Evolutionary conservation across 306 rosid genomes (phyloP).

Genomic region (Lathyrus tuberosus): DNA sequence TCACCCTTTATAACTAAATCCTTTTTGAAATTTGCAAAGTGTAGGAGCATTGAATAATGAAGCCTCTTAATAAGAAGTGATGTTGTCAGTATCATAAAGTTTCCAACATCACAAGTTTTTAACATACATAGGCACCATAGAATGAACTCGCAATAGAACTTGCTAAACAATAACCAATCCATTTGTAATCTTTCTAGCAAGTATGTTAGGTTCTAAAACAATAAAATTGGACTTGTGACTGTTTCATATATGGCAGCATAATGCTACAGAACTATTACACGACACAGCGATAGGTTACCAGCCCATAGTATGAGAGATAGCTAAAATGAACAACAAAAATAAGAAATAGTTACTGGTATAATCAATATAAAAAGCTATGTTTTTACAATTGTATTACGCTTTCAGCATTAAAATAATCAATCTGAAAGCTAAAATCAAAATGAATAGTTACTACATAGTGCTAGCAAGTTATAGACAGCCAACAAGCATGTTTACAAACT

Average conservation of each 20-base stretch:
- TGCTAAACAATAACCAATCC: not conserved
- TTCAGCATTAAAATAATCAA: not conserved
- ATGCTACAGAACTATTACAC: constrained; percentile 22
- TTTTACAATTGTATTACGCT: not conserved
- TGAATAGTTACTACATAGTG: not conserved
- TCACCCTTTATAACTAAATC: too few relatives aligned
- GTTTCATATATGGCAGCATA: constrained; percentile 14
- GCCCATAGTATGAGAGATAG: constrained; percentile 50
- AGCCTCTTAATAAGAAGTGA: too few relatives aligned
- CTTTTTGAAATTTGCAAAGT: too few relatives aligned
- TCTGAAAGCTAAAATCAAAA: not conserved
- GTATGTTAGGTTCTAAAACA: constrained; percentile 12
- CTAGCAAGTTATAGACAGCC: not conserved
- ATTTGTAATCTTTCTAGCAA: not conserved
- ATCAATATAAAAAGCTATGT: not conserved
- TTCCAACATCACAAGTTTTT: not conserved
- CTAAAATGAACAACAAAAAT: constrained; percentile 23
- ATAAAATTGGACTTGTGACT: not conserved
- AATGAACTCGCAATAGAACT: not conserved
- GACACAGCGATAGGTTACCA: constrained; percentile 48
- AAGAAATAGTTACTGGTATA: constrained; percentile 14
- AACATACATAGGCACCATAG: not conserved
- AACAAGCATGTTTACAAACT: not conserved
- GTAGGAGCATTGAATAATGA: too few relatives aligned
- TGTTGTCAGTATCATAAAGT: not conserved